Percentiles rank a stretch among this genome's conserved stretches.
Evolutionary conservation across 2,329 filamentous ascomycete genomes (phyloP).

Genomic region (Escovopsis sp.): DNA sequence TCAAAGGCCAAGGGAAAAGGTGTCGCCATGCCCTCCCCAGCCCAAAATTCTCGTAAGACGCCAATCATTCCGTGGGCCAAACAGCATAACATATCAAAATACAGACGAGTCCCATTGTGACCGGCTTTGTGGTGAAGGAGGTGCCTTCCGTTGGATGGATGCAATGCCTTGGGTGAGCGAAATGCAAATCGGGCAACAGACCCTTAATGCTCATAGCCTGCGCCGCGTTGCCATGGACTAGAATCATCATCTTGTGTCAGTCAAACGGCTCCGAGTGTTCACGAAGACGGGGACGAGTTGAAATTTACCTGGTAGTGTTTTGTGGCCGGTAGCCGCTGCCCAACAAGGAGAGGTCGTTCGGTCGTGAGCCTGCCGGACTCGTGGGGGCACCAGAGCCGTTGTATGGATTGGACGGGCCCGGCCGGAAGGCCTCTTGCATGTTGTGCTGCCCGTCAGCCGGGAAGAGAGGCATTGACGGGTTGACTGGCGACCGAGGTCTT

Average conservation of each 20-base stretch:
- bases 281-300: constrained; percentile 1
- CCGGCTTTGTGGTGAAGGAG: too few relatives aligned
- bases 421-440: constrained; percentile 20
- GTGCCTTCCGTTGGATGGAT: constrained; percentile 1
- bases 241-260: constrained; percentile 7
- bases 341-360: constrained; percentile 11
- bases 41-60: too few relatives aligned
- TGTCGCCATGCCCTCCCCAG: too few relatives aligned
- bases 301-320: constrained; percentile 24
- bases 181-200: background rate
- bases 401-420: constrained; percentile 21
- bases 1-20: too few relatives aligned
- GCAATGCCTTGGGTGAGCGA: background rate
- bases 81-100: too few relatives aligned
- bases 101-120: too few relatives aligned
- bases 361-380: constrained; percentile 15
- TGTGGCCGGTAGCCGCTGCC: constrained; percentile 20
- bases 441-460: constrained; percentile 21
- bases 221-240: constrained; percentile 32
- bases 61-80: too few relatives aligned
- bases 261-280: background rate
- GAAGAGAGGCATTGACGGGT: constrained; percentile 29
- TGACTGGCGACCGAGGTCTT: constrained; percentile 20
- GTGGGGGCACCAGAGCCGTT: constrained; percentile 7
- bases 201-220: constrained; percentile 25